Conservation (phyloP, 2,329 filamentous ascomycete species). For the Penicillium verrucosum region DNA sequence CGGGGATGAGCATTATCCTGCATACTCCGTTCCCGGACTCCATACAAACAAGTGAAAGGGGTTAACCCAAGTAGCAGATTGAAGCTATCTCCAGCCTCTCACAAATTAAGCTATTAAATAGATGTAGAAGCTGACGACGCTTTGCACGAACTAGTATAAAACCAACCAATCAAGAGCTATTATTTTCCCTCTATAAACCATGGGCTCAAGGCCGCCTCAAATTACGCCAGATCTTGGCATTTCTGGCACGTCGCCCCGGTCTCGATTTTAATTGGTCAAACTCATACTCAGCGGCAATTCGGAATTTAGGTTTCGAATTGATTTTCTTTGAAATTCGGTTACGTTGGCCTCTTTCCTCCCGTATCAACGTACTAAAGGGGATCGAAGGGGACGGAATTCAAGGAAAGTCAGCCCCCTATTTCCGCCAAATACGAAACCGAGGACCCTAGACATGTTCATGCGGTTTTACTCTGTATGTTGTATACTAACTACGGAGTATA, state of each 20-base stretch:
- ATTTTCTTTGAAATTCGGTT: not conserved
- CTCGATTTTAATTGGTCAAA: not conserved
- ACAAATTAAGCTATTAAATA: not conserved
- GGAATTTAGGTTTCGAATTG: not conserved
- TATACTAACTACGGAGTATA: too few relatives aligned
- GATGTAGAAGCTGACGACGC: constrained; percentile 6
- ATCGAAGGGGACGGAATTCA: constrained; percentile 3
- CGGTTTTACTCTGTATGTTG: not conserved
- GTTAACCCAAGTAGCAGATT: not conserved
- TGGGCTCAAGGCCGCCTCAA: constrained; percentile 2
- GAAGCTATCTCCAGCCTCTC: not conserved
- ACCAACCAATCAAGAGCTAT: not conserved
- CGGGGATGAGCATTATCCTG: not conserved
- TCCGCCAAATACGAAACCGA: constrained; percentile 6
- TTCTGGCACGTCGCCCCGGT: not conserved
- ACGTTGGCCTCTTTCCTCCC: too few relatives aligned
- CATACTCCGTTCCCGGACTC: not conserved
- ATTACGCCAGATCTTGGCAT: constrained; percentile 5
- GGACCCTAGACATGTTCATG: not conserved
- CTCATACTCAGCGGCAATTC: not conserved
- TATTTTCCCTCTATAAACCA: not conserved
- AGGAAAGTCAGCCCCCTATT: not conserved
- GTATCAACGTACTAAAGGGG: too few relatives aligned
- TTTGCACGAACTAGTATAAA: not conserved
- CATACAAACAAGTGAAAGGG: not conserved